Evolutionary conservation across 2,329 filamentous ascomycete genomes (phyloP).

Genomic region (Rhytidhysteron rufulum): DNA sequence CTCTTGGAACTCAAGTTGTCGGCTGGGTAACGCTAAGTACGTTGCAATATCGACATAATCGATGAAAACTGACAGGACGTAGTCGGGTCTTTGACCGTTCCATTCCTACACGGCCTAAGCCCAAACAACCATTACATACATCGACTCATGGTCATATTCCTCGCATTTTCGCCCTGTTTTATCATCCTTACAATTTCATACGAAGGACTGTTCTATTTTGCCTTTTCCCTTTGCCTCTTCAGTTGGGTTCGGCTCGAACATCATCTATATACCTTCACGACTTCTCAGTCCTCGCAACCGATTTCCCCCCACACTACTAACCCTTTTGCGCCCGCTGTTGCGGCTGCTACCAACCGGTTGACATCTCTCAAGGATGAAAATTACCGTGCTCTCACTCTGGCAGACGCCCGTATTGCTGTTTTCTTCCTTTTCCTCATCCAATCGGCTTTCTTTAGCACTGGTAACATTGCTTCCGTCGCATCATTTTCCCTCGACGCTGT

Average conservation of each 20-base stretch:
- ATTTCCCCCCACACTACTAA: slow-evolving; percentile 17
- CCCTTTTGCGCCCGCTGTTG: slow-evolving; percentile 36
- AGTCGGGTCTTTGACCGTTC: slow-evolving; percentile 73
- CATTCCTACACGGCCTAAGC: slow-evolving; percentile 74
- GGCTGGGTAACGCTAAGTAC: slow-evolving; percentile 77
- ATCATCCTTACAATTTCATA: slow-evolving; percentile 96
- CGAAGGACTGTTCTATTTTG: slow-evolving; percentile 92
- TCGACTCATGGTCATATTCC: slow-evolving; percentile 80
- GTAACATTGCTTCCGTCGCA: slow-evolving; percentile 90
- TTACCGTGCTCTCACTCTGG: slow-evolving; percentile 68
- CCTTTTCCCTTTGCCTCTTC: slow-evolving; percentile 76
- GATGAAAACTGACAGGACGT: slow-evolving; percentile 10
- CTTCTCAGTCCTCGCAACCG: slow-evolving; percentile 11
- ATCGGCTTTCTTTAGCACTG: slow-evolving; percentile 94
- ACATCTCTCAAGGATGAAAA: slow-evolving; percentile 27
- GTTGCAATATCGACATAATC: slow-evolving; percentile 18
- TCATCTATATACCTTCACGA: slow-evolving; percentile 56
- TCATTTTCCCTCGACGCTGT: slow-evolving; percentile 93
- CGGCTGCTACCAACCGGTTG: slow-evolving; percentile 30
- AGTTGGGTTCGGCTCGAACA: slow-evolving; percentile 93
- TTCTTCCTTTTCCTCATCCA: slow-evolving; percentile 96
- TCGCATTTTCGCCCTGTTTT: slow-evolving; percentile 89
- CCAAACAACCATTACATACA: slow-evolving; percentile 88
- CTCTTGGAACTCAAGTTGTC: slow-evolving; percentile 79
- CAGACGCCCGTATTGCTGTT: slow-evolving; percentile 82